These are phyloP conservation scores for Boletales sp. DNA, from an alignment of 768 basidiomycete genomes.

Conservation along the genomic window DNA sequence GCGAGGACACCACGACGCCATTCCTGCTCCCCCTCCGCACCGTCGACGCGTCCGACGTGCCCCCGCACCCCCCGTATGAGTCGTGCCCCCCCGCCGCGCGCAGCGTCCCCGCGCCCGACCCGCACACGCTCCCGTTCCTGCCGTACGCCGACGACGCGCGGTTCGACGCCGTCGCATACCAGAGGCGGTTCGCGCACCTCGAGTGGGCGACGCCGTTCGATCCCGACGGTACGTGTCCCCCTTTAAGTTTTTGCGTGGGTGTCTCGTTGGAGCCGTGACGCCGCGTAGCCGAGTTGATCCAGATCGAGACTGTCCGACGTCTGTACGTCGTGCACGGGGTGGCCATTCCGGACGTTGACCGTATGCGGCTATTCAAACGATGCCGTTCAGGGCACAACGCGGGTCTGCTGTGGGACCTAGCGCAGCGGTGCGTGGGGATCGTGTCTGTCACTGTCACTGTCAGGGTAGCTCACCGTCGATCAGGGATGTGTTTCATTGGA, in stretches of 20 bases:
- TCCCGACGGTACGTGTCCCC: constrained; percentile 44
- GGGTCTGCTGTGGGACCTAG: constrained; percentile 42
- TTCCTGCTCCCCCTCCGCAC: constrained; percentile 13
- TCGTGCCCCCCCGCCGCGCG: constrained; percentile 43
- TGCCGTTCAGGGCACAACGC: constrained; percentile 20
- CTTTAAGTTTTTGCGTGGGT: background rate
- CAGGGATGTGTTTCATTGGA: constrained; percentile 42
- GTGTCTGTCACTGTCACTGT: too few species aligned
- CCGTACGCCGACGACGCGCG: constrained; percentile 46
- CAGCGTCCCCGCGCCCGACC: constrained; percentile 22
- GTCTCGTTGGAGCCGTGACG: too few species aligned
- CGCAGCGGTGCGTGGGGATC: constrained; percentile 36
- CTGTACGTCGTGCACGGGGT: constrained; percentile 32
- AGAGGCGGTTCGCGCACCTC: constrained; percentile 23
- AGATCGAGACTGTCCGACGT: constrained; percentile 41
- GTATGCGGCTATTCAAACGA: constrained; percentile 22
- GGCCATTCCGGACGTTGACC: constrained; percentile 35
- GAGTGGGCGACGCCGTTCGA: constrained; percentile 41
- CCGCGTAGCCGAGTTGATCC: constrained; percentile 44
- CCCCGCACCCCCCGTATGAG: constrained; percentile 37
- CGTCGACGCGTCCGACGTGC: constrained; percentile 4
- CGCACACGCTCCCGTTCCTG: constrained; percentile 28
- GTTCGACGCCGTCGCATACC: constrained; percentile 32
- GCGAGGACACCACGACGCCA: too few species aligned
- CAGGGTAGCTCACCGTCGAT: background rate